Conservation (phyloP, 1,284 basidiomycete species). For the Sporisorium exsertum region DNA sequence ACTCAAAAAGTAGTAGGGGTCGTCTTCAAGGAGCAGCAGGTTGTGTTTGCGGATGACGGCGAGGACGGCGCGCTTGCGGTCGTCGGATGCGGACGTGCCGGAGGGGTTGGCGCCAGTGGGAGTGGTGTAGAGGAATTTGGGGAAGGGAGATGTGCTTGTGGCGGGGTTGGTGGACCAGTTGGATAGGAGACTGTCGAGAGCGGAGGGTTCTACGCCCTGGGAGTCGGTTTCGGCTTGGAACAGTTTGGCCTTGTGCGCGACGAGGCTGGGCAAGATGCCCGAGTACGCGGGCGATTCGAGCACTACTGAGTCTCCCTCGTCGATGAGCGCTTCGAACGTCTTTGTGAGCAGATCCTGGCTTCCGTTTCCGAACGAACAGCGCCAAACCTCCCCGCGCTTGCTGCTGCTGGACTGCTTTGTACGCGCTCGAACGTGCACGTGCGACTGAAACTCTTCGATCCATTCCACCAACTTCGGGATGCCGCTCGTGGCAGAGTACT, state of each 20-base stretch:
- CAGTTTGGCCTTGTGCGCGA: constrained; percentile 36
- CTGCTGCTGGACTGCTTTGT: neutral
- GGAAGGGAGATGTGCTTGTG: constrained; percentile 75
- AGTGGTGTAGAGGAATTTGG: constrained; percentile 85
- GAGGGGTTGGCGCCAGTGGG: constrained; percentile 69
- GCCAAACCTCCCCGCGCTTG: constrained; percentile 66
- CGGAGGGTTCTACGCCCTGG: constrained; percentile 78
- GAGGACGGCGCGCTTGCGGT: constrained; percentile 82
- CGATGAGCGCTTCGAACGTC: constrained; percentile 75
- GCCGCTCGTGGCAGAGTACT: constrained; percentile 79
- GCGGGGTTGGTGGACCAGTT: constrained; percentile 76
- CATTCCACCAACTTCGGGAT: constrained; percentile 77
- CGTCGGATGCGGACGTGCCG: constrained; percentile 68
- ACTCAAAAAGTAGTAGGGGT: constrained; percentile 63
- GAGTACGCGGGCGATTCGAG: constrained; percentile 89
- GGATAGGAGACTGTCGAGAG: constrained; percentile 78
- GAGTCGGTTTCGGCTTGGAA: constrained; percentile 81
- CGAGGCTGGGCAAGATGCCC: constrained; percentile 62
- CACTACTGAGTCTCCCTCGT: constrained; percentile 83
- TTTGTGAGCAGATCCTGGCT: constrained; percentile 90
- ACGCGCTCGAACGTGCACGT: constrained; percentile 74
- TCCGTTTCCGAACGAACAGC: constrained; percentile 80
- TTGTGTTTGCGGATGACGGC: constrained; percentile 71
- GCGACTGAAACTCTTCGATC: constrained; percentile 72
- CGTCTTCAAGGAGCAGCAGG: constrained; percentile 59